Evolutionary conservation across 2,329 filamentous ascomycete genomes (phyloP), one percentile per base, ranked within the genome.

Genomic region (Cladosporium colombiae): DNA sequence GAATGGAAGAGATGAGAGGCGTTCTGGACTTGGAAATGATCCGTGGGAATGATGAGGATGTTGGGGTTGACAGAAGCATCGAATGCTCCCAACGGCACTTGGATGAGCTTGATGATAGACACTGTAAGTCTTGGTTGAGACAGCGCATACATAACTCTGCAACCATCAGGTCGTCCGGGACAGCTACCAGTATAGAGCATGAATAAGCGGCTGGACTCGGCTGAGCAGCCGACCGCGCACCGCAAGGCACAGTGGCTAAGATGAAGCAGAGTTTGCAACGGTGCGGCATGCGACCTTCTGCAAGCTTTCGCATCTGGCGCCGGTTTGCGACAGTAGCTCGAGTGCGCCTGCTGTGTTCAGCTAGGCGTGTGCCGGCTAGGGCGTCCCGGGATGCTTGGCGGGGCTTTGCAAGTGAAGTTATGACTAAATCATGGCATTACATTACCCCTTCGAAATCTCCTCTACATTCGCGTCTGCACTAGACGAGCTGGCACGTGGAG

Each of bases 401-500:
- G 25, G 23, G 21, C 8, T 18, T 18, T 18, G 13, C 27, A n/a
- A 35, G 29, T 14, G 33, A 37, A 53, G 44, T 62, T 13, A n/a
- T 63, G 49, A 53, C 61, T 63, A 63, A 63, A 56, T 16, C 2
- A 33, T 7, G 40, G 50, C 61, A 63, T 44, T 44, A 23, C 23
- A 63, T 63, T 53, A 63, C 61, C 61, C 61, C 50, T 53, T 10
- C 37, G 23, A 58, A 59, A 59, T 40, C 25, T 49, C 27, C 27
- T 29, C 21, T 55, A 4, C 27, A 25, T 46, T 31, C 50, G 14
- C 11, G n/a, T 46, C 25, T 16, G 50, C 56, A 44, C 33, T 59
- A 46, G 56, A 59, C 31, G n/a, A 14, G 29, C 55, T 57, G 55
- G 55, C 60, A 62, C 60, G 60, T 62, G 60, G 60, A 62, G 60